Base-by-base conservation (phyloP, 176 grass and related monocot genomes). In the Raddia guianensis region DNA sequence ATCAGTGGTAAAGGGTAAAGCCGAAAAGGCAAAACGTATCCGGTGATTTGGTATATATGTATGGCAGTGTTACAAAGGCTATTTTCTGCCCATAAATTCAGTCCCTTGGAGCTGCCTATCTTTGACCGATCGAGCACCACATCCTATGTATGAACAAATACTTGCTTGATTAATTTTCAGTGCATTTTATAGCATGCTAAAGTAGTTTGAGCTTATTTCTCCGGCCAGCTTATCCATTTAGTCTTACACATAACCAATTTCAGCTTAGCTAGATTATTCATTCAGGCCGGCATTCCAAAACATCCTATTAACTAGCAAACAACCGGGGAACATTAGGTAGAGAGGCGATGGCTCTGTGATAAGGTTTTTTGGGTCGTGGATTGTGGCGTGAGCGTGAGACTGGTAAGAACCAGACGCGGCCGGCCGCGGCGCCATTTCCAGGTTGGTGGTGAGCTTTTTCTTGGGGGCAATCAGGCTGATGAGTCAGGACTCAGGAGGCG, bases 271-370 rank as follows among this genome's bases (percentile, higher is more conserved):
- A 27, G 27, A 27, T 27, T 27, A 27, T 27, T 27, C 27, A 27
- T 27, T 27, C 27, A 27, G 27, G 27, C 1, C 27, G 1, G 27
- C 27, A 27, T 27, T 27, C 27, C 0, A 27, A 27, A 27, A 27
- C 27, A 27, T 27, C 27, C 27, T 27, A 27, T 27, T 27, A 63
- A 34, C 21, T 40, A 40, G 37, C 37, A 11, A 49, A 33, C 59
- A 34, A 71, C 20, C 61, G 20, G 68, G 47, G 68, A 43, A 60
- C 53, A 59, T 75, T 75, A 43, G 73, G 73, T 75, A 27, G 60
- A 60, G 69, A 10, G 12, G 13, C 3, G 46, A 33, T 14, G 3
- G 44, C 13, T 70, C 47, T 27, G 19, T 27, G 68, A 14, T 50
- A 49, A 49, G 42, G 12, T 70, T 70, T 49, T 8, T 7, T 27